Conservation (phyloP, 2,329 filamentous ascomycete species). For the Colletotrichum orchidophilum region DNA sequence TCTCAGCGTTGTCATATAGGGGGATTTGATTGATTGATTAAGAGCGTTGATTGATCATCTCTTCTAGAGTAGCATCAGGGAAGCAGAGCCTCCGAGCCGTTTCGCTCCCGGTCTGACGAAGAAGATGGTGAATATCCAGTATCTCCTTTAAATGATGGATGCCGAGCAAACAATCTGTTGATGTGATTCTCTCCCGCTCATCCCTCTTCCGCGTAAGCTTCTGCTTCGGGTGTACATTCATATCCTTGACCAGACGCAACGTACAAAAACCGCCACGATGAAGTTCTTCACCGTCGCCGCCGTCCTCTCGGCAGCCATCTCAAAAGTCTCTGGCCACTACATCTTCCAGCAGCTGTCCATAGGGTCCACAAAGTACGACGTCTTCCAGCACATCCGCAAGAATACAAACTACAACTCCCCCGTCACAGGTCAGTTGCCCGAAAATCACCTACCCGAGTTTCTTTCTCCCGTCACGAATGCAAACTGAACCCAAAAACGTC, state of each 20-base stretch:
- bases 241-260: neutral
- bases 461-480: too few relatives aligned
- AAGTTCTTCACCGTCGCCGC: constrained; percentile 21
- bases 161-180: neutral
- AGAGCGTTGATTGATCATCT: neutral
- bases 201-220: neutral
- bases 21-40: neutral
- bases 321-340: constrained; percentile 38
- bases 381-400: constrained; percentile 46
- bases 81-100: constrained; percentile 9
- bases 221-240: neutral
- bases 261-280: neutral
- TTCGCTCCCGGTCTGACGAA: neutral
- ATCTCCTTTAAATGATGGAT: neutral
- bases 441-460: neutral
- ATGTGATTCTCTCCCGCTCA: neutral
- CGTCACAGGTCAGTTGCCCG: constrained; percentile 39
- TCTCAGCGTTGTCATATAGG: neutral
- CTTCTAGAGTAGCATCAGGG: neutral
- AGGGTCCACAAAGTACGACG: constrained; percentile 37
- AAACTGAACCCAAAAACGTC: neutral
- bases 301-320: constrained; percentile 12
- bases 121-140: neutral
- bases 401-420: constrained; percentile 50
- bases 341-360: constrained; percentile 44